Evolutionary conservation across 352 stramenopile genomes (phyloP), one percentile per base, ranked within the genome.

Genomic region (Pythium sp.): DNA sequence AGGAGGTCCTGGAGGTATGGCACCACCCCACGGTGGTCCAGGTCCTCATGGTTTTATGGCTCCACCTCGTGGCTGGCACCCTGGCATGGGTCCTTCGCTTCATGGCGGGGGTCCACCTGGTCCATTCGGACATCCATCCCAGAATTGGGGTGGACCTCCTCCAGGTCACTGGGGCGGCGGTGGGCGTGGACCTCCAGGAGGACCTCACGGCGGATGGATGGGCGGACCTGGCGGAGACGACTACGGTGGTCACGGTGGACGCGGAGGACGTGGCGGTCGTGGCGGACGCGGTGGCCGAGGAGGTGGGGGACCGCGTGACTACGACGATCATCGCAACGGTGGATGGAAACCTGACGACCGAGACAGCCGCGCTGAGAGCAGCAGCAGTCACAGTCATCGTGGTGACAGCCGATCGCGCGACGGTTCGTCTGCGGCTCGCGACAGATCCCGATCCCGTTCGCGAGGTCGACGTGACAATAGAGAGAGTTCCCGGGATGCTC

Each of bases 61-160:
- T 6, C 83, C 81, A n/a, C 85, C 82, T 7, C 75, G 74, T 5
- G 86, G 84, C 0, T 92, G 86, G 83, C 83, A 92, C 38, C 83
- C 83, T 62, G 77, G 82, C 32, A 92, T 92, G 84, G 83, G 82
- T 0, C 86, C 86, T 6, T 81, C 74, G 11, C 69, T 69, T 9
- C 58, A 66, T 28, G 58, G 49, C 5, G 65, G 68, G 7, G 67
- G 71, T 9, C 64, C 64, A n/a, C 62, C 65, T 47, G 73, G 71
- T 14, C 57, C 22, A 3, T 82, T 79, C 57, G 75, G 75, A 20
- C 76, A 81, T 15, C 78, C 75, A 9, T 57, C 65, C 15, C 54
- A 62, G 7, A 78, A 77, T 14, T 89, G 79, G 77, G 71, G 76
- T 73, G 49, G 53, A 56, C 72, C 82, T 5, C 78, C 79, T 18